A percentile compares a stretch with the other conserved stretches of the same genome.
phyloP scores from a whole-genome alignment of 2,329 filamentous ascomycete genomes.

The Colletotrichum theobromicola region DNA sequence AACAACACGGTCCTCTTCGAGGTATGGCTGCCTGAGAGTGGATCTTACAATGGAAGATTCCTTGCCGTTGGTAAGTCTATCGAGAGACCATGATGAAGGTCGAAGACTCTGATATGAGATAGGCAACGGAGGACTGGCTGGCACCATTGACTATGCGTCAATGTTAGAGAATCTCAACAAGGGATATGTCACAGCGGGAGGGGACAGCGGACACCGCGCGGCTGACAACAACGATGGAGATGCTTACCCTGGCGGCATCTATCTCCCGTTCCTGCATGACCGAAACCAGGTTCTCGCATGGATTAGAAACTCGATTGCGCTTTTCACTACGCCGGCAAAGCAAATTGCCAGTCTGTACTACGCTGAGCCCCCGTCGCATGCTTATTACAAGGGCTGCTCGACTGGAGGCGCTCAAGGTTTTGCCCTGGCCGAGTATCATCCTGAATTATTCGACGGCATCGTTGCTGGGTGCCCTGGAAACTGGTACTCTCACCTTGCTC shows the following conservation, averaged over 20 bases:
- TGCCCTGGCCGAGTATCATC: background rate
- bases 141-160: background rate
- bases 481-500: constrained; percentile 9
- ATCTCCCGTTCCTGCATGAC: background rate
- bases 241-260: background rate
- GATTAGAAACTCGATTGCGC: constrained; percentile 3
- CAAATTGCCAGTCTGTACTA: background rate
- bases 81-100: fast-evolving
- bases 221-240: background rate
- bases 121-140: constrained; percentile 12
- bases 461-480: background rate
- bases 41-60: background rate
- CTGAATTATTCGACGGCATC: background rate
- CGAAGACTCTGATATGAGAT: background rate
- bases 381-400: constrained; percentile 9
- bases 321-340: background rate
- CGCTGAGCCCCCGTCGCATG: background rate
- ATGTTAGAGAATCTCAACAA: constrained; percentile 8
- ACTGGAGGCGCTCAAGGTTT: constrained; percentile 5
- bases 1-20: background rate
- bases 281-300: constrained; percentile 7
- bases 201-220: background rate
- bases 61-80: background rate
- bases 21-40: background rate
- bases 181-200: constrained; percentile 1